A percentile compares a stretch with the other conserved stretches of the same genome.
Conservation (phyloP, 2,329 filamentous ascomycete genomes). For the Claviceps citrina region DNA sequence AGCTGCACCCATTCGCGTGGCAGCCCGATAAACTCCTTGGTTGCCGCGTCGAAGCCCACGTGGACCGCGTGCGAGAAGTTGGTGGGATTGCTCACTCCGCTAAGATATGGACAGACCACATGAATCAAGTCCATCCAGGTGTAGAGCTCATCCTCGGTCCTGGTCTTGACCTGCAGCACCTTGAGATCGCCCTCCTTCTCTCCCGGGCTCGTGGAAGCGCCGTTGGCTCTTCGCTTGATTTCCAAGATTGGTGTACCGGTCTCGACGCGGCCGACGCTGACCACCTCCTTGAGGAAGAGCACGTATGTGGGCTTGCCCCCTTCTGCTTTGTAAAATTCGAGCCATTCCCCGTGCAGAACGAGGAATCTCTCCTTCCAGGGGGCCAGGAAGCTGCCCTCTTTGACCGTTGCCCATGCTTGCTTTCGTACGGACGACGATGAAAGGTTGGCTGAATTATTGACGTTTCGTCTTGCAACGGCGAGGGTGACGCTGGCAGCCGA, state of each 20-base stretch:
- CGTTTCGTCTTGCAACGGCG: background rate
- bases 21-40: constrained; percentile 81
- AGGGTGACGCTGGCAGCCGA: background rate
- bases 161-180: constrained; percentile 78
- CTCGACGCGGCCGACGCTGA: constrained; percentile 50
- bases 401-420: constrained; percentile 66
- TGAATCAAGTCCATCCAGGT: constrained; percentile 98
- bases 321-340: constrained; percentile 86
- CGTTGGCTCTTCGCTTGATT: constrained; percentile 60
- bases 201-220: constrained; percentile 51
- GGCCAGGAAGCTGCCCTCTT: constrained; percentile 47
- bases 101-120: constrained; percentile 90
- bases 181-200: constrained; percentile 66
- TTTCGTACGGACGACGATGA: constrained; percentile 16
- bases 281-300: constrained; percentile 69
- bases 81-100: constrained; percentile 90
- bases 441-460: background rate
- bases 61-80: constrained; percentile 94
- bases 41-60: constrained; percentile 87
- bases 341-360: constrained; percentile 73
- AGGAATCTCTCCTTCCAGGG: constrained; percentile 81
- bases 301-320: constrained; percentile 67
- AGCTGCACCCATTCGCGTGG: constrained; percentile 93
- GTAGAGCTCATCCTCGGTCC: constrained; percentile 88
- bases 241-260: constrained; percentile 70